phyloP scores from a whole-genome alignment of 257 asterid genomes.

The Solanum microdontum region DNA sequence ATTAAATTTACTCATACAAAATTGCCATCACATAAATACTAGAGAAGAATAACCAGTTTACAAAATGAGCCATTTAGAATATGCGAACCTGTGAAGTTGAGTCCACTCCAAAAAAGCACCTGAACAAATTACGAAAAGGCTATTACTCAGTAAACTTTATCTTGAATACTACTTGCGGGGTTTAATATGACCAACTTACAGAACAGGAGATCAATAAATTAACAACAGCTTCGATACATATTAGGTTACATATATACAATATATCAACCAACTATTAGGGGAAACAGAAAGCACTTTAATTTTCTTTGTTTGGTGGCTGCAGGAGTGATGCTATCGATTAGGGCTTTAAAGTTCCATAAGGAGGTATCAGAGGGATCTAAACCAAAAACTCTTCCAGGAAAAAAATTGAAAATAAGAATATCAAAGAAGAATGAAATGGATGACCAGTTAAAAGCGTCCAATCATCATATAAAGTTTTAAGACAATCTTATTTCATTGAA shows the following conservation, averaged over 20 bases:
- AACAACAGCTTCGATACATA: not conserved
- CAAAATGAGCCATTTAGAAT: not conserved
- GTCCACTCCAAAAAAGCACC: conserved; percentile 67
- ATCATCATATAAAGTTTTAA: not conserved
- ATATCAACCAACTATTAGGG: not conserved
- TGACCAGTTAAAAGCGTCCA: not conserved
- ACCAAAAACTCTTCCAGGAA: not conserved
- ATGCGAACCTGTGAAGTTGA: conserved; percentile 47
- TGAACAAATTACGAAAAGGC: conserved; percentile 10
- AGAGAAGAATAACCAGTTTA: not conserved
- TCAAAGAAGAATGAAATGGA: not conserved
- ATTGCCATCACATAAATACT: not conserved
- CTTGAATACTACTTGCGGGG: not conserved
- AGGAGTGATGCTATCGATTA: not conserved
- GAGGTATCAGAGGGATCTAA: not conserved
- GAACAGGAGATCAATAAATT: not conserved
- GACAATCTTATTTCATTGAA: not conserved
- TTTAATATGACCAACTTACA: not conserved
- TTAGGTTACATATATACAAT: not conserved
- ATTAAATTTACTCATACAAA: not conserved
- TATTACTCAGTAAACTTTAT: not conserved
- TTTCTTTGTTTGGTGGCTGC: not conserved
- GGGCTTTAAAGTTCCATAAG: not conserved
- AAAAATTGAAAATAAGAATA: not conserved
- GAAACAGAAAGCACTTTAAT: not conserved